Evolutionary conservation across 2,329 filamentous ascomycete genomes (phyloP), one percentile per base, ranked within the genome.

Genomic region (Xylariaceae sp.): DNA sequence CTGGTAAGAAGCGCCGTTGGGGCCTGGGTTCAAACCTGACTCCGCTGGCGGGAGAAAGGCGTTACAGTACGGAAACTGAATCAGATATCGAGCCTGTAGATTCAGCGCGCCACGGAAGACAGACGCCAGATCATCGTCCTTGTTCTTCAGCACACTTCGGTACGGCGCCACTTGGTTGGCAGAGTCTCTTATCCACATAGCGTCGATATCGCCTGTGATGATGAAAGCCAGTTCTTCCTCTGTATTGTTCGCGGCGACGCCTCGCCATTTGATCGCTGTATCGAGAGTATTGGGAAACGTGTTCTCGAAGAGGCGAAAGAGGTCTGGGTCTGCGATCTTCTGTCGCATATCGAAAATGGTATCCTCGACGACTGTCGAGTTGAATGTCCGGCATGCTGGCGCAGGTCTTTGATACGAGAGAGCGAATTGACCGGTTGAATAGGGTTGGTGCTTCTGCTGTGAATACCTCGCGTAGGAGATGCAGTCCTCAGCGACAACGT

Each of bases 101-200:
- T 89, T 89, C 64, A 90, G 86, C 2, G 86, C 77, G 1, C 86
- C 86, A 12, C 85, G 77, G 68, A 84, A 88, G 0, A 89, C 70
- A 18, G 79, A 81, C 32, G 85, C 84, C 17, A 89, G 73, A 1
- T 83, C 85, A 60, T 83, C 72, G 5, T 71, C 67, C 35, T 77
- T 80, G 3, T 77, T 72, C 45, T 76, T 75, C 15, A 89, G 69
- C 11, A 88, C 68, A 1, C 80, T 75, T 41, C 84, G 74, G 59
- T 89, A 86, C 30, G 83, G 85, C 58, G 85, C 82, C 67, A 89
- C 77, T 65, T 89, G 86, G 60, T 87, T 87, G 14, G 84, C 81
- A 11, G 88, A 92, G 67, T 96, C 90, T 40, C 90, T 83, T 49
- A 96, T 74, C 90, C 90, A 96, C 71, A 92, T 89, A 0, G 88